Base-by-base conservation (phyloP, 345 rosid species). In the Syzygium jambos region DNA sequence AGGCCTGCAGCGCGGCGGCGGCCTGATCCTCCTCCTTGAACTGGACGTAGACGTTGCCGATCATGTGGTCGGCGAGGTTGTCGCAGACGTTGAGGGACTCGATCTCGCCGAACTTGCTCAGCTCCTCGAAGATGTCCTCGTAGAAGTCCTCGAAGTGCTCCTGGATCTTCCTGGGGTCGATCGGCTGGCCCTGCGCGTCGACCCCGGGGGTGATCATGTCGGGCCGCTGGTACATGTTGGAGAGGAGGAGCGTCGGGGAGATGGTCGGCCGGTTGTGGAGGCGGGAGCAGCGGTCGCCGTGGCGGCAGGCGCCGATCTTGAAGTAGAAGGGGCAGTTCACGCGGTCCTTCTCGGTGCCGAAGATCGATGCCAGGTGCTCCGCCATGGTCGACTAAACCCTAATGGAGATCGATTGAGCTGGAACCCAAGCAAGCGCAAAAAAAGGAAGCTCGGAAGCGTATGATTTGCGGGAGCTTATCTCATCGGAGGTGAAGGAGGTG, bases 11-110 rank as follows among this genome's bases (percentile, higher is more conserved):
- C 16, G 98, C 98, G 0, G 95, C 96, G 0, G 98, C 98, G 7
- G 99, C 99, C 86, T 97, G 96, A 22, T 97, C 99, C 88, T 97
- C 99, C 90, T 97, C 97, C 89, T 90, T 92, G 85, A 97, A 97
- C 93, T 92, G 98, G 65, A 95, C 98, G 88, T 97, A 97, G 5
- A 97, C 98, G 63, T 96, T 96, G 22, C 98, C 98, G 78, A 95
- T 94, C 99, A 96, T 95, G 90, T 96, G 99, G 87, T 95, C 99
- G 27, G 96, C 98, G 30, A 95, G 98, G 90, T 96, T 97, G 88
- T 97, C 98, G 86, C 98, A 97, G 78, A 96, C 92, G 88, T 96
- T 95, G 85, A 97, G 96, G 89, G 92, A 93, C 88, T 96, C 98
- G 85, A 97, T 95, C 93, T 95, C 97, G 11, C 99, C 99, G 65